Evolutionary conservation across 1,284 basidiomycete genomes (phyloP), one percentile per base, ranked within the genome.

Genomic region (Melampsora larici-populina): DNA sequence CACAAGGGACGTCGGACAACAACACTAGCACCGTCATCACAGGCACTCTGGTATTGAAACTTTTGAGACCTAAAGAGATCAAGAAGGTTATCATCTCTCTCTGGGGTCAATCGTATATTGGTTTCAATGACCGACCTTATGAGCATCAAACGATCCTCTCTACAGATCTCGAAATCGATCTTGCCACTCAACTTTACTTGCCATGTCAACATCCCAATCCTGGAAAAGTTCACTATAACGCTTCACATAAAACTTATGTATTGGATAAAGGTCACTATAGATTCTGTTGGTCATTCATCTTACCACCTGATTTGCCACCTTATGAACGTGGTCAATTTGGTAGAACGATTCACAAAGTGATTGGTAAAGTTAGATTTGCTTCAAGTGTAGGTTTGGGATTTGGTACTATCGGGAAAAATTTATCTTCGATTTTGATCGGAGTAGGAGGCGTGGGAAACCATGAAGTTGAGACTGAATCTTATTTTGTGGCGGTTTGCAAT

Each of bases 261-360:
- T 43, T 73, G 6, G 71, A 73, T 36, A 73, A 73, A 63, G 71
- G 71, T 5, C 24, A 49, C 58, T 73, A 73, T 73, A 31, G 58
- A 8, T 73, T 64, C 40, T 26, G 48, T 26, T 73, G 71, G 71
- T 64, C 60, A 9, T 73, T 73, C 46, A 64, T 73, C 43, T 33
- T 73, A 48, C 71, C 71, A 13, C 60, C 58, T 21, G 71, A 73
- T 51, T 26, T 65, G 11, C 62, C 71, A 40, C 71, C 71, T 29
- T 73, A 73, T 29, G 71, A 73, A 24, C 60, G 71, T 26, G 60
- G 71, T 48, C 62, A 73, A 29, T 73, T 64, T 51, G 71, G 71
- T 51, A 21, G 71, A 18, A 73, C 71, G 9, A 73, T 62, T 33
- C 71, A 73, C 18, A 73, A 73, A 46, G 71, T 73, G 18, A 31